Evolutionary conservation across 495 filamentous ascomycete genomes (phyloP).

Genomic region (Trichoderma parareesei): DNA sequence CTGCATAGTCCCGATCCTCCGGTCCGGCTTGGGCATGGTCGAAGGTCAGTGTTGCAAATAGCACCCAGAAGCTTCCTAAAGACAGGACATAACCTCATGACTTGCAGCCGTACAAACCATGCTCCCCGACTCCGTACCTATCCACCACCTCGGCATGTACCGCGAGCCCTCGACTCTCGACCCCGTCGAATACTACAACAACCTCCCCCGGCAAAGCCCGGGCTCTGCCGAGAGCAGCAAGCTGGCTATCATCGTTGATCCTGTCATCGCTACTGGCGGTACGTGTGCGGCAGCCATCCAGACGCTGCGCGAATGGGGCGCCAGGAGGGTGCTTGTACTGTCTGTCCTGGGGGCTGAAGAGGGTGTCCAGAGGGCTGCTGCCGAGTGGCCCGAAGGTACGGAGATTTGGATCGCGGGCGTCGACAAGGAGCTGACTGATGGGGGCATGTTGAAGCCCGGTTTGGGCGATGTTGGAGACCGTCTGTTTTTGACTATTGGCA

Average conservation of each 20-base stretch:
- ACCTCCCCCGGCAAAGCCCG: slow-evolving; percentile 67
- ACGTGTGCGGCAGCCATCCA: slow-evolving; percentile 86
- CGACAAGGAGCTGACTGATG: slow-evolving; percentile 60
- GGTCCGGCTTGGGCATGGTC: slow-evolving; percentile 84
- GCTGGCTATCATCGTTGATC: slow-evolving; percentile 80
- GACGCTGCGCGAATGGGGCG: slow-evolving; percentile 84
- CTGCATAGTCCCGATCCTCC: slow-evolving; percentile 82
- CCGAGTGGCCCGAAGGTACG: slow-evolving; percentile 64
- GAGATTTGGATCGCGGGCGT: slow-evolving; percentile 79
- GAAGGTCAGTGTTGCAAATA: slow-evolving; percentile 44
- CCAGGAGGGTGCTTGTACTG: slow-evolving; percentile 69
- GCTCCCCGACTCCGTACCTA: slow-evolving; percentile 69
- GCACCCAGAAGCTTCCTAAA: no score
- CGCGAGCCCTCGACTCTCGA: slow-evolving; percentile 76
- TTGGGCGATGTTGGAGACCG: slow-evolving; percentile 89
- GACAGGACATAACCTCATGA: slow-evolving; percentile 9
- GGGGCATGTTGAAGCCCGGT: slow-evolving; percentile 87
- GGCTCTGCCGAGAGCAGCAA: slow-evolving; percentile 31
- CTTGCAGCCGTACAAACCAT: slow-evolving; percentile 65
- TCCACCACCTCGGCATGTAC: slow-evolving; percentile 92
- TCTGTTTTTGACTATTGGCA: slow-evolving; percentile 87
- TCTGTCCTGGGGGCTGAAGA: slow-evolving; percentile 60
- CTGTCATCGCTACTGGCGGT: slow-evolving; percentile 87
- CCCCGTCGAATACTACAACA: slow-evolving; percentile 98
- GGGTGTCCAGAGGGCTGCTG: slow-evolving; percentile 60